Base-by-base conservation (phyloP, 345 rosid genomes). In the Lepidium africanum region DNA sequence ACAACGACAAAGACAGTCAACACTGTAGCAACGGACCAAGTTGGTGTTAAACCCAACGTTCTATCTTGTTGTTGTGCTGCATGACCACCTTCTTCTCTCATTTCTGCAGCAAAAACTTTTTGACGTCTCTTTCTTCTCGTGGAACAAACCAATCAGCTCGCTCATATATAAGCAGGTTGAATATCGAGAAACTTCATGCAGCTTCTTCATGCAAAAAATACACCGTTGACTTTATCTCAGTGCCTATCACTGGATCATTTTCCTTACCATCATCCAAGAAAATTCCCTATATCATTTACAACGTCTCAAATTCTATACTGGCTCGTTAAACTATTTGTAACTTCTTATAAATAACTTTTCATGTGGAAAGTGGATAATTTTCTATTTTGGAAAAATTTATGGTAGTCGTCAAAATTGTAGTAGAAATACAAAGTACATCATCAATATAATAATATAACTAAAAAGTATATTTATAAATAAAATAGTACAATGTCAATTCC, bases 21-120 rank as follows among this genome's bases (percentile, higher is more conserved):
- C 27, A 89, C 96, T 8, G 97, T 85, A 46, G 97, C 97, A 59
- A 89, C 91, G 6, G 96, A 89, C 97, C 97, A 91, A 37, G 96
- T 88, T 57, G 97, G 97, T 17, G 97, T 91, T 61, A 82, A 65
- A 33, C 91, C 94, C 79, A 88, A 71, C 3, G 96, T 83, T 73
- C 93, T 73, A 62, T 83, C 96, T 27, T 59, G 63, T 11, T 52
- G 41, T 42, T 53, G 62, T 53, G 9, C 25, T 51, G 23, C 52
- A 30, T 53, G 14, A 30, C 32, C 42, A 27, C 42, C 32, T 32
- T 67, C 72, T 43, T 67, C 72, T 67, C 35, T 65, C 77, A 73
- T 73, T 33, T 43, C 53, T 65, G 12, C 37, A 13, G 1, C 56
- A 37, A 45, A 56, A 37, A 37, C 5, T 21, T 6, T 37, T 23